Evolutionary conservation across 2,329 filamentous ascomycete genomes (phyloP), one percentile per base, ranked within the genome.

Genomic region (Fusarium cyanostomum): DNA sequence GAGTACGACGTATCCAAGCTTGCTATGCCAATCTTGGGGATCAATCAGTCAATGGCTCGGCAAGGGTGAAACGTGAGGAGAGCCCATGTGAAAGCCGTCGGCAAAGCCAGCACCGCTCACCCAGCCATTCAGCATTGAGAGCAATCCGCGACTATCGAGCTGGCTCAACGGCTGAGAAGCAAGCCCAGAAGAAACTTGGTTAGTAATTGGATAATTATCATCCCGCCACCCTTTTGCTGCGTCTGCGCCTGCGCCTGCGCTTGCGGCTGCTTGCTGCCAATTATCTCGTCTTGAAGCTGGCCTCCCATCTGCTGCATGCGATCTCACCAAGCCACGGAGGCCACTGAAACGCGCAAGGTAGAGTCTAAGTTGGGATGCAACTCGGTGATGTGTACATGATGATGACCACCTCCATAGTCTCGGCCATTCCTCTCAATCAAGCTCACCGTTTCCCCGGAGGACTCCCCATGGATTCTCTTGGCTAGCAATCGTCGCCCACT

Each of bases 321-420:
- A 21, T 49, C 33, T 16, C 34, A 50, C 24, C 27, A 26, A 27
- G 21, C 21, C 46, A 59, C 38, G 11, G 13, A 39, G 34, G 26
- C 18, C 33, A 30, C 16, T 39, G 28, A 51, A 52, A 53, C 37
- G 31, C 26, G 37, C 56, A 15, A 24, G 9, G 21, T 27, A 46
- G 34, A 28, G 37, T 18, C 38, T 33, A 41, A 42, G 28, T 15
- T 39, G 16, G 33, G 37, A 41, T 60, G 60, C 34, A 42, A 60
- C 48, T 37, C 31, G 13, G 51, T 56, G 59, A 60, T 60, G 51
- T 27, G 37, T 18, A 41, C 45, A 61, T 64, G 50, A 54, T 45
- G 30, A 64, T 50, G 41, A 24, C 33, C 31, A 45, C 26, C 18
- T 21, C 31, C 15, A 18, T 42, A 44, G n/a, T 46, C 39, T 51